Base-by-base conservation (phyloP, 345 rosid genomes). In the Pelargonium nanum region DNA sequence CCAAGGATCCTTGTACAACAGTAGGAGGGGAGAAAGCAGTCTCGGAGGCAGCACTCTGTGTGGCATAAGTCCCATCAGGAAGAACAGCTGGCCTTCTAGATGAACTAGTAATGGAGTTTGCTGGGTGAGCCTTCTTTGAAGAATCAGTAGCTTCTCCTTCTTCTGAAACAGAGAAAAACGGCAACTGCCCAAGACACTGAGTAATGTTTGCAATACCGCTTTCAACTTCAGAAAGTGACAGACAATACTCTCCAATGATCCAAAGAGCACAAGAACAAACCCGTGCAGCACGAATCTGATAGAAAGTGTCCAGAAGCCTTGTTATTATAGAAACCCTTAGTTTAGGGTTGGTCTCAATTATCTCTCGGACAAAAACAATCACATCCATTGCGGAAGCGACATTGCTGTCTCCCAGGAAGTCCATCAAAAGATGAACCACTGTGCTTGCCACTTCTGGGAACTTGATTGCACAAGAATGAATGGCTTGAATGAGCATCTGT, bases 391-490 rank as follows among this genome's bases (percentile, higher is more conserved):
- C 96, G 9, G 96, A 89, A 70, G 96, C 91, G 71, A 89, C 84
- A 62, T 89, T 89, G 80, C 79, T 73, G 65, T 89, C 96, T 34
- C 96, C 91, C 74, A 89, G 74, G 82, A 89, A 89, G 74, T 89
- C 94, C 96, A 89, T 89, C 69, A 86, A 69, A 63, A 89, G 75
- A 78, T 89, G 96, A 66, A 89, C 96, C 63, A 89, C 94, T 1
- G 91, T 89, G 80, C 94, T 84, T 68, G 96, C 96, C 68, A 89
- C 96, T 66, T 89, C 94, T 0, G 96, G 96, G 80, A 84, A 89
- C 83, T 89, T 86, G 71, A 89, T 65, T 12, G 96, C 96, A 67
- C 94, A 86, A 23, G 89, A 78, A 79, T 89, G 94, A 28, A 89
- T 89, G 63, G 94, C 94, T 78, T 89, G 96, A 68, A 89, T 85